Conservation (phyloP, 768 basidiomycete genomes). For the Tulasnella sp. region DNA sequence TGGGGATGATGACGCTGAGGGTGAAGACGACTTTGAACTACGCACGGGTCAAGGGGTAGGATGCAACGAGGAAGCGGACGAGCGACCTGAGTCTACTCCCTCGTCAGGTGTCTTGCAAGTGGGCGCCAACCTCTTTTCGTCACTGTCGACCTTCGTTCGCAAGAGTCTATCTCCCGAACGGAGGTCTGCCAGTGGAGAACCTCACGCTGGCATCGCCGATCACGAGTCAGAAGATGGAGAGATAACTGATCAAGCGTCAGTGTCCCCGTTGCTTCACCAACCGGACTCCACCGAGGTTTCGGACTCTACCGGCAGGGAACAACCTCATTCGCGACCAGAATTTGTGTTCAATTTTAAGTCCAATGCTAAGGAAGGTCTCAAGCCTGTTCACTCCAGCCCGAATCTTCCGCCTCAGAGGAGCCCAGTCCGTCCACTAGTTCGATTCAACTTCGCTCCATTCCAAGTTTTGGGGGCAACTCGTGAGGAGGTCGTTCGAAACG, state of each 20-base stretch:
- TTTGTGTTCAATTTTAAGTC: not conserved
- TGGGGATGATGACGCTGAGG: slow-evolving; percentile 24
- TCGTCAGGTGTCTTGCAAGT: not conserved
- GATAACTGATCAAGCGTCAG: not conserved
- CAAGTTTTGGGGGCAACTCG: not conserved
- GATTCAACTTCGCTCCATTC: not conserved
- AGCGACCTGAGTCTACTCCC: not conserved
- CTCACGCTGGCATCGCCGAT: not conserved
- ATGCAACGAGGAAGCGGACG: not conserved
- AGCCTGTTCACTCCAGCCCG: not conserved
- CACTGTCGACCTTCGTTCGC: slow-evolving; percentile 14
- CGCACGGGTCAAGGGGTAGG: not conserved
- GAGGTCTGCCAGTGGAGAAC: not conserved
- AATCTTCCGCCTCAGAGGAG: not conserved
- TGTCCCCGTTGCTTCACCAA: not conserved
- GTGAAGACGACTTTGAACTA: not conserved
- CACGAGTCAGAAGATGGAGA: not conserved
- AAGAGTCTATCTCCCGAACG: slow-evolving; percentile 20
- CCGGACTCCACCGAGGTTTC: not conserved
- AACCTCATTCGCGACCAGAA: not conserved
- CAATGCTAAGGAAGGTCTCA: not conserved
- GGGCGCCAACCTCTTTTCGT: not conserved
- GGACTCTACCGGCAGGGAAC: not conserved
- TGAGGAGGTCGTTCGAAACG: not conserved
- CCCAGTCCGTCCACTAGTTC: not conserved